A percentile compares a stretch with the other conserved stretches of the same genome.
phyloP scores from a whole-genome alignment of 257 asterid genomes.

The Przewalskia tangutica region DNA sequence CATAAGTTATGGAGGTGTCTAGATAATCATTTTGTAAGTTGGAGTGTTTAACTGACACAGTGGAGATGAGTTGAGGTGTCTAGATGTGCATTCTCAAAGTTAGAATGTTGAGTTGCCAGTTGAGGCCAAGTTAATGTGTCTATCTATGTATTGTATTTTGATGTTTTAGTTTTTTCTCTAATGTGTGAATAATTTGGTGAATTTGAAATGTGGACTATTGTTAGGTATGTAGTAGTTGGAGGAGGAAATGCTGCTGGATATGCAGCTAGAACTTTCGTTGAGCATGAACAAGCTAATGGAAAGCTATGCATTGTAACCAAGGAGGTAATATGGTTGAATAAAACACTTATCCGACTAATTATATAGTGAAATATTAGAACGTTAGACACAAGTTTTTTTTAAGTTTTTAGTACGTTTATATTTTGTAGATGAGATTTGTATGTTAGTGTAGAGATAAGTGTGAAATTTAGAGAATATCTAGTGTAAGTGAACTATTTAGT shows the following conservation, averaged over 20 bases:
- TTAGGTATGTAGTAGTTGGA: conserved; percentile 82
- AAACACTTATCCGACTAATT: neutral
- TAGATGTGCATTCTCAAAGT: too few relatives aligned
- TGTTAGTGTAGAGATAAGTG: neutral
- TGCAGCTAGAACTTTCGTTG: conserved; percentile 83
- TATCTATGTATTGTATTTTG: too few relatives aligned
- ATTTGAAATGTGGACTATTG: neutral
- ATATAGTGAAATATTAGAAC: neutral
- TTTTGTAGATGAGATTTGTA: neutral
- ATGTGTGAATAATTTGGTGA: neutral
- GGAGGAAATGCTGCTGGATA: conserved; percentile 98
- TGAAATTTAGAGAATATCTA: neutral
- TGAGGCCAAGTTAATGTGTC: too few relatives aligned
- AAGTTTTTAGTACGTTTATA: neutral
- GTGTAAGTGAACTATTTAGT: neutral
- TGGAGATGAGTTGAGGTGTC: too few relatives aligned
- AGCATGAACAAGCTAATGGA: conserved; percentile 83
- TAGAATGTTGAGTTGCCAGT: too few relatives aligned
- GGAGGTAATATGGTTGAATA: conserved; percentile 39
- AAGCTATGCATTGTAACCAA: conserved; percentile 87
- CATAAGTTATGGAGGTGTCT: too few relatives aligned
- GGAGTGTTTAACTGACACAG: too few relatives aligned
- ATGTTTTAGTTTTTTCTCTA: neutral
- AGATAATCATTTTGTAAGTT: too few relatives aligned
- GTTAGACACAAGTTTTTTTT: neutral